phyloP scores from a whole-genome alignment of 1,139 yeast genomes.

The Yamadazyma mexicana region DNA sequence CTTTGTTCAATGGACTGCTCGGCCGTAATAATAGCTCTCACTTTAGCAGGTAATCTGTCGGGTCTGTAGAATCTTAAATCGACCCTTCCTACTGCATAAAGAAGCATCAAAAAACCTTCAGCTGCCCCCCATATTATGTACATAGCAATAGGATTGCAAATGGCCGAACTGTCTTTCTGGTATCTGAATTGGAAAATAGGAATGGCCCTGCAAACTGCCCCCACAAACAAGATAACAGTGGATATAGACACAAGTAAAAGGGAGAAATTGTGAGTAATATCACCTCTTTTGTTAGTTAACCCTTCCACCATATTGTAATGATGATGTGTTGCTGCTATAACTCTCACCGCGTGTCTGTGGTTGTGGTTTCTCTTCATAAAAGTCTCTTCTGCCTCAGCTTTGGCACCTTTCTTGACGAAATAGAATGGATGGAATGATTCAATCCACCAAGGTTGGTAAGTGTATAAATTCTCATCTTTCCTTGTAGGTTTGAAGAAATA shows the following conservation, averaged over 20 bases:
- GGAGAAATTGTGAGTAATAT: slow-evolving; percentile 49
- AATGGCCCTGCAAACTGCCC: slow-evolving; percentile 59
- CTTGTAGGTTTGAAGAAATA: slow-evolving; percentile 57
- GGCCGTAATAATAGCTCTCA: slow-evolving; percentile 43
- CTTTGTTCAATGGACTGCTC: slow-evolving; percentile 28
- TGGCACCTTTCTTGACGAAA: slow-evolving; percentile 52
- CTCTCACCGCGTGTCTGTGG: slow-evolving; percentile 52
- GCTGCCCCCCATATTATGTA: slow-evolving; percentile 64
- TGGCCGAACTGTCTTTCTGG: slow-evolving; percentile 23
- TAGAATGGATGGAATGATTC: slow-evolving; percentile 58
- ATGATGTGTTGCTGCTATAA: slow-evolving; percentile 49
- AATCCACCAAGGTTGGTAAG: slow-evolving; percentile 82
- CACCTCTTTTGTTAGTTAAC: slow-evolving; percentile 44
- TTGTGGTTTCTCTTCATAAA: slow-evolving; percentile 51
- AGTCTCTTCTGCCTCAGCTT: slow-evolving; percentile 48
- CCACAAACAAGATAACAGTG: slow-evolving; percentile 54
- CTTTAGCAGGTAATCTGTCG: slow-evolving; percentile 48
- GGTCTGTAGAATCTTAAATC: slow-evolving; percentile 82
- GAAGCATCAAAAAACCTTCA: slow-evolving; percentile 55
- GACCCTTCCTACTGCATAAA: slow-evolving; percentile 62
- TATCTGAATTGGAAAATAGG: slow-evolving; percentile 45
- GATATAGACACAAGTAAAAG: slow-evolving; percentile 50
- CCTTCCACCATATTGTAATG: slow-evolving; percentile 46
- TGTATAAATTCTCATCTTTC: slow-evolving; percentile 52
- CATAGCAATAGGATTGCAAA: slow-evolving; percentile 53